Evolutionary conservation across 257 asterid genomes (phyloP), one percentile per base, ranked within the genome.

Genomic region (Przewalskia tangutica): DNA sequence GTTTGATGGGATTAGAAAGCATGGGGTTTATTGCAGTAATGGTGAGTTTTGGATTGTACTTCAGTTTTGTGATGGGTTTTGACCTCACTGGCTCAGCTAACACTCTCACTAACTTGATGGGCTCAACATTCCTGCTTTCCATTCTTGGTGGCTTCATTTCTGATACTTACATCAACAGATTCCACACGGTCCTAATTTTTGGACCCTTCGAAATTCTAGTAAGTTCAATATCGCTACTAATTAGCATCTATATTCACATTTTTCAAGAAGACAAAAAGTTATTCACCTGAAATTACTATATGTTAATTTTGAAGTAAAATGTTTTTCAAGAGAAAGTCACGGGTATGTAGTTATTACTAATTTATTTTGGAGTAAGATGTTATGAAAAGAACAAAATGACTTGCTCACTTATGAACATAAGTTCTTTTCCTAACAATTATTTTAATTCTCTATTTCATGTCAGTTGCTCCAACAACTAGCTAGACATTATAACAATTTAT

Each of bases 71-170:
- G 81, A 32, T 94, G 84, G 84, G 85, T 16, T 94, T 87, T 73
- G 88, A 90, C 36, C 81, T 87, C 13, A 60, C 94, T 0, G 82
- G 54, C 3, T 80, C 96, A 5, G 95, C 96, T 12, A 92, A 90
- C 83, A 89, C 96, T 3, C 93, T 92, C 77, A 94, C 98, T 0
- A 94, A 92, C 85, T 81, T 94, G 66, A 88, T 92, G 93, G 98
- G 98, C n/a, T 87, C 98, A 7, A 89, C 93, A 20, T 94, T 87
- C 93, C 71, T 94, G 90, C 98, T 94, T 53, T 63, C 97, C 18
- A 73, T 89, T 11, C 82, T 92, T 46, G 94, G 98, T 55, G 98
- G 92, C 42, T 91, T 94, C 91, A 89, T 94, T 79, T 91, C 97
- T 6, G 98, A 94, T 82, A 91, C 96, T 42, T 92, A 85, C 83